These are phyloP conservation scores for Tricholomella constricta DNA, from an alignment of 768 basidiomycete species.

Conservation along the genomic window DNA sequence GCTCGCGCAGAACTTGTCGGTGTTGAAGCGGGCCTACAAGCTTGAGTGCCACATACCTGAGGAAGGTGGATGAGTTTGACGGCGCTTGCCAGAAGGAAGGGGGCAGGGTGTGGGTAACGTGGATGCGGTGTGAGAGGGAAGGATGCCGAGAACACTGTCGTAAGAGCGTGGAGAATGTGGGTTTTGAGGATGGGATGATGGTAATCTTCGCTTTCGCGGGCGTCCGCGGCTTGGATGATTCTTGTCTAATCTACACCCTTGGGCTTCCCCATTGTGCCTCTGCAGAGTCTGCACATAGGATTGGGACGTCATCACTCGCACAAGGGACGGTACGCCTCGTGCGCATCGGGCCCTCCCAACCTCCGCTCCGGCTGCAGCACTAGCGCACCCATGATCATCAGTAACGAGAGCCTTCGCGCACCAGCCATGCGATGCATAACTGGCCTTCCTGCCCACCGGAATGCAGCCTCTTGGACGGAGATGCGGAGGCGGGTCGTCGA, in stretches of 20 bases:
- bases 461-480: slow-evolving; percentile 51
- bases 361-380: slow-evolving; percentile 52
- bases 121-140: slow-evolving; percentile 61
- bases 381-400: slow-evolving; percentile 42
- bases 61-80: slow-evolving; percentile 65
- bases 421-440: slow-evolving; percentile 16
- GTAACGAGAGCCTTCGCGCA: slow-evolving; percentile 20
- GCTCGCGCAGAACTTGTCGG: slow-evolving; percentile 60
- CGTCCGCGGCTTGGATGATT: too few species aligned
- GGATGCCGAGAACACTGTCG: slow-evolving; percentile 61
- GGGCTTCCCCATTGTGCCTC: slow-evolving; percentile 77
- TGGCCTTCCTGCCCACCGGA: slow-evolving; percentile 48
- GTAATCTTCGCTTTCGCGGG: too few species aligned
- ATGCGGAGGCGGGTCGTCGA: slow-evolving; percentile 52
- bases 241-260: slow-evolving; percentile 54
- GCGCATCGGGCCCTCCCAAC: slow-evolving; percentile 50
- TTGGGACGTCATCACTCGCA: neutral
- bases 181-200: slow-evolving; percentile 56
- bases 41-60: slow-evolving; percentile 47
- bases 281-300: neutral
- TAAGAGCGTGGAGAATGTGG: slow-evolving; percentile 42
- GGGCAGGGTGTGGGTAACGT: too few species aligned
- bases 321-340: slow-evolving; percentile 47
- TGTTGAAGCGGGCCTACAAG: slow-evolving; percentile 74
- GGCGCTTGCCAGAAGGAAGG: too few species aligned